Base-by-base conservation (phyloP, 306 rosid genomes). In the Pyrus communis region DNA sequence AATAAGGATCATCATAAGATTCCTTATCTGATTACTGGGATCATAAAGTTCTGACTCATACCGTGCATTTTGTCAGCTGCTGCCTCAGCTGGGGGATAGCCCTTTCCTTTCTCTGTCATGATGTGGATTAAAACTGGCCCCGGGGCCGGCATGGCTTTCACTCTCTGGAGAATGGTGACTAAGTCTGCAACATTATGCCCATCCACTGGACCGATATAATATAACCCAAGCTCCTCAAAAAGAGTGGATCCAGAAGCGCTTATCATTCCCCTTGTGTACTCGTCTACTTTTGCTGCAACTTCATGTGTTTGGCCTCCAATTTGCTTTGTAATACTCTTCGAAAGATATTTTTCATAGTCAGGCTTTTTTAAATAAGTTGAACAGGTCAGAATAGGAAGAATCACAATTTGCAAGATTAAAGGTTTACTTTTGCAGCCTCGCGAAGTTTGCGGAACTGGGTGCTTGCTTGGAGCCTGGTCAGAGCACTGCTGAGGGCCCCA, bases 11-110 rank as follows among this genome's bases (percentile, higher is more conserved):
- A 27, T 69, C 28, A 28, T 46, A 70, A 74, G 74, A 52, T 40
- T 30, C 69, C 77, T 19, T 67, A 57, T 31, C 64, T 22, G 21
- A 55, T 19, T 54, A 38, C 42, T 38, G 27, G 49, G 67, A 14
- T 59, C 31, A 28, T 42, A 69, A 30, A 38, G 25, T 70, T 67
- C 27, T 15, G 30, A 70, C 51, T 64, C 91, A 82, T 73, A 91
- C 98, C 96, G 43, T 92, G 98, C 98, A 94, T 92, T 85, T 81
- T 94, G 73, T 92, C 97, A 12, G 84, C 81, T 25, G 98, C 95
- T 62, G 80, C 86, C 83, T 90, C 95, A 8, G 98, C 98, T 42
- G 98, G 98, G 28, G 93, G 85, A 67, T 92, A 94, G 77, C 98
- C 98, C 81, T 92, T 94, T 61, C 98, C 98, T 82, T 94, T 94